Evolutionary conservation across 257 asterid species (phyloP).

Genomic region (Agastache rugosa): DNA sequence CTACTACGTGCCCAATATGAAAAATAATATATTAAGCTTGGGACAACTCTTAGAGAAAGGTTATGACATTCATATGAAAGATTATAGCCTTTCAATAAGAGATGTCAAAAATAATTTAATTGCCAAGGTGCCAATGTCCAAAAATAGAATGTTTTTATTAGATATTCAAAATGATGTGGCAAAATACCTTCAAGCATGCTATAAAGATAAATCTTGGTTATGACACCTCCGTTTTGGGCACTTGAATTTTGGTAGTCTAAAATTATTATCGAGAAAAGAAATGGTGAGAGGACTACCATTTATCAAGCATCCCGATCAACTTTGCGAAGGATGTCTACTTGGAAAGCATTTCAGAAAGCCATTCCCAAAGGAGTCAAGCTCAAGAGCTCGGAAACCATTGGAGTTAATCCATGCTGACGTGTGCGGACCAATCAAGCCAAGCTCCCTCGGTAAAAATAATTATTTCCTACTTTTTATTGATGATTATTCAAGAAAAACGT

Average conservation of each 20-base stretch:
- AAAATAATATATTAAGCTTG: constrained; percentile 3
- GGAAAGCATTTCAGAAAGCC: background rate
- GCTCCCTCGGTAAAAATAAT: background rate
- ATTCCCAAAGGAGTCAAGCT: background rate
- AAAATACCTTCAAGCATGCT: background rate
- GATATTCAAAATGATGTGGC: background rate
- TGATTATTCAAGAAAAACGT: constrained; percentile 9
- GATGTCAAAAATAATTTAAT: background rate
- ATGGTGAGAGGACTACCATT: background rate
- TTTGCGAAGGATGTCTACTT: background rate
- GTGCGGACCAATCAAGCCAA: no score
- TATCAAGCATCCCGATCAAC: background rate
- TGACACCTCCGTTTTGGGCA: no score
- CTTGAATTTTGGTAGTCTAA: background rate
- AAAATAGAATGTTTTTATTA: constrained; percentile 1
- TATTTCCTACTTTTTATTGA: background rate
- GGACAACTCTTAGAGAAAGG: no score
- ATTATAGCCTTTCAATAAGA: background rate
- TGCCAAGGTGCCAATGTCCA: background rate
- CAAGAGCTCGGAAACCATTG: background rate
- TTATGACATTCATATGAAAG: background rate
- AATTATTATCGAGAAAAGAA: background rate
- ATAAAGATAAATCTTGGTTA: no score
- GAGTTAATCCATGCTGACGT: background rate
- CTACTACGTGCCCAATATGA: constrained; percentile 14